These are phyloP conservation scores for Cyberlindnera lachancei DNA, from an alignment of 805 yeast species.

Conservation along the genomic window DNA sequence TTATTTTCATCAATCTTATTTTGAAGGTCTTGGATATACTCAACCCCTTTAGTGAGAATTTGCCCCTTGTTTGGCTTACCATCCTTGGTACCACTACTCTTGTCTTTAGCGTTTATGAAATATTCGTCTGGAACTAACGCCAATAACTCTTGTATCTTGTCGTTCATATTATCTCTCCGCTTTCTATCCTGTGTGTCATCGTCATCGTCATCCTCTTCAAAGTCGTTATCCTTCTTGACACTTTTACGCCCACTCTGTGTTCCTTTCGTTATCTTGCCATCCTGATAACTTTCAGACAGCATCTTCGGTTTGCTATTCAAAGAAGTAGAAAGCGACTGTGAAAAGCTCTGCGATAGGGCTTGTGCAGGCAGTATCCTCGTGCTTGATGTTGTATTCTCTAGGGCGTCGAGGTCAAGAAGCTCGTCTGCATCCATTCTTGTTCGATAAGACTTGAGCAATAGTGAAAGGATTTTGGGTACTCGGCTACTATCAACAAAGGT, in stretches of 20 bases:
- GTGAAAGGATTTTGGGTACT: no score
- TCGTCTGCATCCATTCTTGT: constrained; percentile 16
- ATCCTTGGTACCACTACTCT: constrained; percentile 65
- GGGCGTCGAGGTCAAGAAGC: constrained; percentile 14
- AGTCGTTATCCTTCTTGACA: constrained; percentile 8
- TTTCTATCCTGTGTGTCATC: constrained; percentile 36
- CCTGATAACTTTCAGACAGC: constrained; percentile 17
- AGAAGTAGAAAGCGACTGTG: constrained; percentile 11
- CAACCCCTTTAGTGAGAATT: constrained; percentile 67
- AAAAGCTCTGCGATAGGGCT: constrained; percentile 1
- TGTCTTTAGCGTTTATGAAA: constrained; percentile 33
- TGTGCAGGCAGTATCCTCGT: constrained; percentile 3
- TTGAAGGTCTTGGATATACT: constrained; percentile 60
- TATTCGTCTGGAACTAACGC: constrained; percentile 36
- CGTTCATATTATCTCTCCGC: constrained; percentile 51
- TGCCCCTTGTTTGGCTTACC: constrained; percentile 86
- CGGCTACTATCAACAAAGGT: no score
- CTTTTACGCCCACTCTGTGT: constrained; percentile 17
- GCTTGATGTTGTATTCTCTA: constrained; percentile 11
- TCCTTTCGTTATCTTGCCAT: constrained; percentile 16
- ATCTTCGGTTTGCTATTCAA: constrained; percentile 20
- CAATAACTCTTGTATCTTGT: constrained; percentile 46
- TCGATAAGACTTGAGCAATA: no score
- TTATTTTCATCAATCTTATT: constrained; percentile 71
- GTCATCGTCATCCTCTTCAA: constrained; percentile 17